Base-by-base conservation (phyloP, 768 basidiomycete species). In the Suillus alpinus region DNA sequence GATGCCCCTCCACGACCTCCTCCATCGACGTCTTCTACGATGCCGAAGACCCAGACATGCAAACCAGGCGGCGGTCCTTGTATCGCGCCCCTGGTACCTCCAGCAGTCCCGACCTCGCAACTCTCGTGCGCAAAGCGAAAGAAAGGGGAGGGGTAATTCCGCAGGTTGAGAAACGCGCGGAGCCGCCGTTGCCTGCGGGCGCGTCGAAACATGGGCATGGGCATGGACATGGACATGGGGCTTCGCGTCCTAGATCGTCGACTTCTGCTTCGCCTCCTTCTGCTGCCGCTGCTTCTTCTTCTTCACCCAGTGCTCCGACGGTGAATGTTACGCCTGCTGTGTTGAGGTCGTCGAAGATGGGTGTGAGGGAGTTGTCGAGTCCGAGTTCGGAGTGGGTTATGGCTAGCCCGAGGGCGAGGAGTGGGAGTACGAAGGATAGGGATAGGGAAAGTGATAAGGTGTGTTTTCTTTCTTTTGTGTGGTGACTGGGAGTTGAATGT, bases 101-200 rank as follows among this genome's bases (percentile, higher is more conserved):
- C 37, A 92, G 91, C 67, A 94, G 90, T 69, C 95, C 95, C 31
- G 95, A 98, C 75, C 80, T 97, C 23, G 92, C 92, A 4, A 94
- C 92, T 10, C 80, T 97, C 57, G 73, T 95, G 57, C 82, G 88
- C 63, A 95, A 94, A 75, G 89, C 91, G 16, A 92, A 88, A 74
- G 89, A 89, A 67, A 78, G 82, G 55, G 85, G 85, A 20, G 81
- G 78, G 0, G 75, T 78, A 43, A 68, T 82, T 26, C 69, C 72
- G 14, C 56, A 63, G 53, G 66, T 62, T 39, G 77, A 79, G 52
- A 75, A 69, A 60, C 70, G 74, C 59, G 66, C 69, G 34, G 80
- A 80, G 41, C 81, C 84, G n/a, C 79, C 82, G 18, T 60, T 81
- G 58, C 82, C 83, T 10, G 47, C 26, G 8, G 29, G 49, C 9